These are phyloP conservation scores for Dothideomycetidae sp. DNA, from an alignment of 2,329 filamentous ascomycete genomes.

Conservation along the genomic window DNA sequence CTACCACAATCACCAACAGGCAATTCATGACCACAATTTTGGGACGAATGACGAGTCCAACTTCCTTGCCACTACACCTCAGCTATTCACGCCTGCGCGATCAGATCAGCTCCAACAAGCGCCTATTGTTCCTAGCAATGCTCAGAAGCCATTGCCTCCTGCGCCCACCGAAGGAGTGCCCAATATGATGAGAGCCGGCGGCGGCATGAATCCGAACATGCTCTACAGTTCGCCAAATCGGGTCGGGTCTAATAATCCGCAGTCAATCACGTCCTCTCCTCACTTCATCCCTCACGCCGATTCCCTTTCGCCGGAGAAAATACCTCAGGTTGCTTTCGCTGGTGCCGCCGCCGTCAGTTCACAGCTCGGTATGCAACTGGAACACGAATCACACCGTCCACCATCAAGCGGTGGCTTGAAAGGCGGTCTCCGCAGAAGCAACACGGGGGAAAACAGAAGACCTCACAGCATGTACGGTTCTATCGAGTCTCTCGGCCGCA, in stretches of 20 bases:
- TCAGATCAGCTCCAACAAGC: slow-evolving; percentile 3
- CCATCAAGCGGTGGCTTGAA: slow-evolving; percentile 2
- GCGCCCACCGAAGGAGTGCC: slow-evolving; percentile 11
- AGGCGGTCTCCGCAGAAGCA: slow-evolving; percentile 30
- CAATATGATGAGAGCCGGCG: slow-evolving; percentile 18
- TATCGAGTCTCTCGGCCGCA: slow-evolving; percentile 20
- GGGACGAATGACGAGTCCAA: slow-evolving; percentile 4
- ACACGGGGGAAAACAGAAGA: slow-evolving; percentile 27
- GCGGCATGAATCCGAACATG: slow-evolving; percentile 35
- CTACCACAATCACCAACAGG: slow-evolving; percentile 4
- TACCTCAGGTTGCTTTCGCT: slow-evolving; percentile 6
- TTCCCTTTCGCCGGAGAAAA: slow-evolving; percentile 6
- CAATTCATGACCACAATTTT: background rate
- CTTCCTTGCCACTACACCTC: slow-evolving; percentile 6
- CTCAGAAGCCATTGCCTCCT: slow-evolving; percentile 7
- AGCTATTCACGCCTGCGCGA: slow-evolving; percentile 6
- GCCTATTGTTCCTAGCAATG: slow-evolving; percentile 9
- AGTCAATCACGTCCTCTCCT: background rate
- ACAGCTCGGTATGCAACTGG: slow-evolving; percentile 4
- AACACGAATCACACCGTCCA: background rate
- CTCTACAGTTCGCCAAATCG: slow-evolving; percentile 22
- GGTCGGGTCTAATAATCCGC: slow-evolving; percentile 3
- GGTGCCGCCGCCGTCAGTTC: slow-evolving; percentile 3
- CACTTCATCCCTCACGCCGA: slow-evolving; percentile 4
- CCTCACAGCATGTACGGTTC: slow-evolving; percentile 15